Base-by-base conservation (phyloP, 495 filamentous ascomycete species). In the Parmelia sp. region DNA sequence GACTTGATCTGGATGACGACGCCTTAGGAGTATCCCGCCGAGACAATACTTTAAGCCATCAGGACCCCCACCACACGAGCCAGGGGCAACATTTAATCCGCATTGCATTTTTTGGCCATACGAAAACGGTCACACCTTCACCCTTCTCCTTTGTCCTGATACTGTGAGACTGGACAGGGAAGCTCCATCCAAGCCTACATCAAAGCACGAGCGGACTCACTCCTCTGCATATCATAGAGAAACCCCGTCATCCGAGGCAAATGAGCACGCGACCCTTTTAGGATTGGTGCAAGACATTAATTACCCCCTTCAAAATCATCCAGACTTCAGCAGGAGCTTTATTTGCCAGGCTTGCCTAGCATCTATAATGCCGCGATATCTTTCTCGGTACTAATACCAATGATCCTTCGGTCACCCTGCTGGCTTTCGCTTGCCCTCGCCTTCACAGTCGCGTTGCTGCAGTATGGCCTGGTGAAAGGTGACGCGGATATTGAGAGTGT, bases 401-500 rank as follows among this genome's bases (percentile, higher is more conserved):
- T 65, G 62, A 57, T 56, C 44, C 35, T 62, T 36, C 62, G 62
- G 58, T 49, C 35, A 44, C 47, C 58, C 58, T 44, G 23, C 23
- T 55, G 57, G 44, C 66, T 68, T 61, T 39, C 44, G 47, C 61
- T 44, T 35, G 15, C 49, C 61, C 25, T 65, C 57, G 58, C n/a
- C 35, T 35, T 62, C 27, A 62, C 56, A 42, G 47, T 49, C 62
- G 53, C 65, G 0, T 37, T 64, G 39, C 35, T 49, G 39, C 51
- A 35, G 49, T 39, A 27, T 3, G 10, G 31, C 21, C 33, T 33
- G 31, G 65, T 66, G 27, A 36, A 44, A 47, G 68, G 62, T 27
- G 69, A 77, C 44, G 69, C 73, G 36, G 67, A 77, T 68, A 81
- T 81, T 58, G 72, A 76, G 64, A 76, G 75, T 44, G 77, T 81